These are phyloP conservation scores for Aspergillus transmontanensis DNA, from an alignment of 2,329 filamentous ascomycete species.

Conservation along the genomic window DNA sequence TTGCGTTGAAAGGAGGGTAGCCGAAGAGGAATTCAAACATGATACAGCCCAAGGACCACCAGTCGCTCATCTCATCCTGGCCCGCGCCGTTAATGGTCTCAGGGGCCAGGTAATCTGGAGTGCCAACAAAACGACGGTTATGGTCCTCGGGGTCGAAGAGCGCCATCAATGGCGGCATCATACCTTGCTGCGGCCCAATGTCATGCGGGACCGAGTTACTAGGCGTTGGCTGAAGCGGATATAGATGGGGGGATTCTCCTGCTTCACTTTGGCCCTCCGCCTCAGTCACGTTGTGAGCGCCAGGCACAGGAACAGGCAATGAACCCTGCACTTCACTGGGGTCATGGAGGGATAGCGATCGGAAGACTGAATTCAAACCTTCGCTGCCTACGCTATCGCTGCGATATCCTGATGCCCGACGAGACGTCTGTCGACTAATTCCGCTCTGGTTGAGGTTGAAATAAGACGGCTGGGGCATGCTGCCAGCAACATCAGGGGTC, in stretches of 20 bases:
- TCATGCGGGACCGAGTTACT: constrained; percentile 50
- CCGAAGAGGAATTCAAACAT: constrained; percentile 95
- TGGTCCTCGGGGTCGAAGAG: constrained; percentile 94
- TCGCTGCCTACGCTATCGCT: constrained; percentile 95
- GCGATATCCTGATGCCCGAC: constrained; percentile 75
- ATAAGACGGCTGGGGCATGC: constrained; percentile 84
- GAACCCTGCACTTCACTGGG: constrained; percentile 47
- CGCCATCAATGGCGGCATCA: constrained; percentile 91
- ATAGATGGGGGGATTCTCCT: constrained; percentile 76
- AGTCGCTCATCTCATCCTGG: constrained; percentile 97
- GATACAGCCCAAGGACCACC: constrained; percentile 99
- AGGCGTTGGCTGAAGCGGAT: constrained; percentile 62
- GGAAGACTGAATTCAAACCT: constrained; percentile 78
- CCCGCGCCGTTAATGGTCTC: constrained; percentile 95
- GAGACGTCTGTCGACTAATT: constrained; percentile 62
- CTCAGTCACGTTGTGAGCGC: constrained; percentile 61
- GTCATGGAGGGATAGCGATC: constrained; percentile 74
- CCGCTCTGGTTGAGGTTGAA: constrained; percentile 67
- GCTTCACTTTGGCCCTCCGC: constrained; percentile 73
- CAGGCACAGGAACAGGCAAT: constrained; percentile 34
- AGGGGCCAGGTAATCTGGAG: constrained; percentile 93
- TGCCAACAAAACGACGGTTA: constrained; percentile 90
- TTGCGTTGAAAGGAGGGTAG: constrained; percentile 88
- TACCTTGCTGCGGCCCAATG: constrained; percentile 61
- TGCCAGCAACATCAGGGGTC: constrained; percentile 71